Percentiles rank a stretch among this genome's conserved stretches.
phyloP scores from a whole-genome alignment of 2,329 filamentous ascomycete genomes.

The Colletotrichum salicis region DNA sequence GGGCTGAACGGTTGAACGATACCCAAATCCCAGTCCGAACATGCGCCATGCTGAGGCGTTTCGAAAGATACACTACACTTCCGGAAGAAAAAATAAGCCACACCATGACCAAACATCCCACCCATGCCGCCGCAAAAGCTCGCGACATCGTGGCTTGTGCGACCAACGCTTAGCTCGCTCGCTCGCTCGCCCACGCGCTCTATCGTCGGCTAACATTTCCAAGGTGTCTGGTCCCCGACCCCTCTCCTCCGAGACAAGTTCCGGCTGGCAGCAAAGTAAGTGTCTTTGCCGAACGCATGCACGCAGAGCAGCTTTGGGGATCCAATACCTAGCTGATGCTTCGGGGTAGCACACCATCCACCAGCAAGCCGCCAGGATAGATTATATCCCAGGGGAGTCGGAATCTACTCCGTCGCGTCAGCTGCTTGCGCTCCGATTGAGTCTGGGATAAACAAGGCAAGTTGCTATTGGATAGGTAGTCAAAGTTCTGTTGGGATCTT shows the following conservation, averaged over 20 bases:
- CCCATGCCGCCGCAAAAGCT: no score
- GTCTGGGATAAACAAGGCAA: no score
- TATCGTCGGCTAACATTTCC: neutral
- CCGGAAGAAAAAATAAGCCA: neutral
- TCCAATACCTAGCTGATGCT: neutral
- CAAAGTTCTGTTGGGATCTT: neutral
- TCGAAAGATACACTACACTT: neutral
- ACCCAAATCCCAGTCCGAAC: neutral
- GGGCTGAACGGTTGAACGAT: neutral
- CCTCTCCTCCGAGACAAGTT: neutral
- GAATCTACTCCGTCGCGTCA: slow-evolving; percentile 15
- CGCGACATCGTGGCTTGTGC: neutral
- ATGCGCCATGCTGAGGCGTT: neutral
- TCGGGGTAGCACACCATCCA: neutral
- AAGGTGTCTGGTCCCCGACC: no score
- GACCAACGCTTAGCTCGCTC: neutral
- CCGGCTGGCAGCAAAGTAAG: no score
- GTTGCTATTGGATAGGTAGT: neutral
- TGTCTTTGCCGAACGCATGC: neutral
- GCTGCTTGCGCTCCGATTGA: neutral
- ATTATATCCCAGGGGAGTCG: neutral
- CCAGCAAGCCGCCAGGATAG: neutral
- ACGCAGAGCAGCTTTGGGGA: neutral
- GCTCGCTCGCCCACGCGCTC: neutral
- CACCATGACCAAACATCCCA: neutral